phyloP scores from a whole-genome alignment of 495 filamentous ascomycete species.

The Podospora australis region DNA sequence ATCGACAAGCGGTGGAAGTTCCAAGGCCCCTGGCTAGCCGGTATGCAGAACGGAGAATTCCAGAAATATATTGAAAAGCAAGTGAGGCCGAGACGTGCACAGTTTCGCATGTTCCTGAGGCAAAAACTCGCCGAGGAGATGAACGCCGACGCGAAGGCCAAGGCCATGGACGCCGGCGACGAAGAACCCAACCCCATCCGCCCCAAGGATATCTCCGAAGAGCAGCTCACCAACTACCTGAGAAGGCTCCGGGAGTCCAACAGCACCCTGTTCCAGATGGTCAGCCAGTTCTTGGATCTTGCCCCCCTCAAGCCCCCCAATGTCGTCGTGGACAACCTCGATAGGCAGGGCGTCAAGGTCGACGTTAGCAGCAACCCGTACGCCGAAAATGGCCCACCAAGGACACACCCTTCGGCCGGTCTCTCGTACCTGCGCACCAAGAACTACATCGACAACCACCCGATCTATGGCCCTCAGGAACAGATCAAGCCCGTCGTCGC shows the following conservation, averaged over 20 bases:
- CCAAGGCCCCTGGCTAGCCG: slow-evolving; percentile 74
- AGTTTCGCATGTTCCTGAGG: slow-evolving; percentile 58
- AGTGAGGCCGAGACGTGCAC: slow-evolving; percentile 52
- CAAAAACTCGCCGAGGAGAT: slow-evolving; percentile 38
- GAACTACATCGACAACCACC: slow-evolving; percentile 68
- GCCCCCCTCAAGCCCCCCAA: slow-evolving; percentile 31
- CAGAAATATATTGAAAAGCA: slow-evolving; percentile 53
- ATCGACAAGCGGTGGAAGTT: slow-evolving; percentile 61
- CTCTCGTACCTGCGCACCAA: slow-evolving; percentile 74
- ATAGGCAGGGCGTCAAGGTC: neutral
- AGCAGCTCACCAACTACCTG: slow-evolving; percentile 55
- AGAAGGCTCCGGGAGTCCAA: slow-evolving; percentile 51
- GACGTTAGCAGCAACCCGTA: slow-evolving; percentile 40
- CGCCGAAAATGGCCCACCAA: slow-evolving; percentile 57
- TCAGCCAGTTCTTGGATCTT: slow-evolving; percentile 52
- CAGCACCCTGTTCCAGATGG: slow-evolving; percentile 38
- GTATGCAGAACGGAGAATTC: slow-evolving; percentile 69
- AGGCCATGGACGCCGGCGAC: slow-evolving; percentile 45
- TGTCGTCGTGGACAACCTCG: neutral
- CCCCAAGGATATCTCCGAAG: slow-evolving; percentile 46
- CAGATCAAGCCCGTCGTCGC: slow-evolving; percentile 57
- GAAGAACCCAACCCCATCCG: slow-evolving; percentile 18
- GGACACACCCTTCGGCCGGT: slow-evolving; percentile 88
- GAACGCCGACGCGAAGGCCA: slow-evolving; percentile 33
- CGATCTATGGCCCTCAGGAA: slow-evolving; percentile 70